phyloP scores from a whole-genome alignment of 2,329 filamentous ascomycete species.

The Furcasterigmium furcatum region DNA sequence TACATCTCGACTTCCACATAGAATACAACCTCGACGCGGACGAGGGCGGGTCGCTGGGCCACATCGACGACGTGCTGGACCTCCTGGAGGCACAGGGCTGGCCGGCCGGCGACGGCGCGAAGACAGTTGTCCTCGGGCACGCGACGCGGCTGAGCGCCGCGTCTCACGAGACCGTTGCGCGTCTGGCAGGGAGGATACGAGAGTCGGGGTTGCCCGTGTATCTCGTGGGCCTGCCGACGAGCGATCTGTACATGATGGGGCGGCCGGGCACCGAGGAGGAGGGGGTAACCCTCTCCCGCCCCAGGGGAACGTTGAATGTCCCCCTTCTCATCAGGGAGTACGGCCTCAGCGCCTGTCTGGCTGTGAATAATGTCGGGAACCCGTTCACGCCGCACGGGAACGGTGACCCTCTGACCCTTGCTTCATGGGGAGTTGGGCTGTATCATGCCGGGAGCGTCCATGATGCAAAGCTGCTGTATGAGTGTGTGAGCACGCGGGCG shows the following conservation, averaged over 20 bases:
- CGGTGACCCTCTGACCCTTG: slow-evolving; percentile 62
- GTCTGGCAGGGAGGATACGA: slow-evolving; percentile 43
- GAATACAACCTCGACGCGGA: slow-evolving; percentile 61
- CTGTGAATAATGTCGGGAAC: slow-evolving; percentile 72
- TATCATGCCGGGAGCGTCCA: slow-evolving; percentile 63
- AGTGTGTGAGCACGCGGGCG: slow-evolving; percentile 31
- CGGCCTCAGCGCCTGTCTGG: slow-evolving; percentile 56
- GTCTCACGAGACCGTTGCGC: slow-evolving; percentile 40
- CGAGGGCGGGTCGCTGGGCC: slow-evolving; percentile 33
- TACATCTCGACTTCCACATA: slow-evolving; percentile 68
- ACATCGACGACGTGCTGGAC: slow-evolving; percentile 52
- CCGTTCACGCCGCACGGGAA: slow-evolving; percentile 70
- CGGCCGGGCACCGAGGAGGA: slow-evolving; percentile 23
- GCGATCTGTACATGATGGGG: slow-evolving; percentile 71
- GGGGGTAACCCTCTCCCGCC: slow-evolving; percentile 18
- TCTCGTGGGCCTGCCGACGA: slow-evolving; percentile 68
- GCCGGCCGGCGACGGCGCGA: slow-evolving; percentile 33
- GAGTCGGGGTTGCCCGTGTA: slow-evolving; percentile 51
- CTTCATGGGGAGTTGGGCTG: slow-evolving; percentile 60
- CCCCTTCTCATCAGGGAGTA: slow-evolving; percentile 57
- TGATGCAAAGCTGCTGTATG: slow-evolving; percentile 55
- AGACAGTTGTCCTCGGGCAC: slow-evolving; percentile 61
- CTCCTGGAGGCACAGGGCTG: slow-evolving; percentile 47
- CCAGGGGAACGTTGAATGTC: slow-evolving; percentile 61
- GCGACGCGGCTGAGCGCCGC: slow-evolving; percentile 65